Evolutionary conservation across 2,329 filamentous ascomycete species (phyloP), one percentile per base, ranked within the genome.

Genomic region (Didymosphaeria variabile): DNA sequence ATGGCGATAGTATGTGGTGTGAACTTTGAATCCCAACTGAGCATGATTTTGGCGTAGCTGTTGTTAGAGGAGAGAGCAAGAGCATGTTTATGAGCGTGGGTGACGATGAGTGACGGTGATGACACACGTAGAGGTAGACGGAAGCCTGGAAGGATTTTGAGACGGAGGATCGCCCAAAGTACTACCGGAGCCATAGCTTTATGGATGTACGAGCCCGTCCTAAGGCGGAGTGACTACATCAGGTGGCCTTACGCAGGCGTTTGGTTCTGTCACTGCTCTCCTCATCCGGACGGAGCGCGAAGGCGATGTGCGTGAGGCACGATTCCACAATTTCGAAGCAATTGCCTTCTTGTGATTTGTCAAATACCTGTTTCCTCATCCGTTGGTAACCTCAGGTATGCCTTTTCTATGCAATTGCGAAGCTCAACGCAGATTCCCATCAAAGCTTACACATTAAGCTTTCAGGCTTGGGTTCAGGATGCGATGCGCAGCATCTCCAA

Each of bases 1-100:
- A 57, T 50, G 46, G 36, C 32, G 45, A 57, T 44, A 26, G 52
- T 55, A 12, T 55, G 38, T 4, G 38, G 32, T 34, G 38, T 32
- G 26, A 44, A 21, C 12, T n/a, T 38, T 10, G 23, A 31, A 8
- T 19, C 26, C 23, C 8, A 38, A 54, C 13, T 21, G 52, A 8
- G 36, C 52, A 55, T 55, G n/a, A n/a, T 55, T 32, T 34, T 44
- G 23, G 38, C 12, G 38, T 26, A 44, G 12, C 21, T 38, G 32
- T 15, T 32, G 12, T 9, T 15, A 10, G 6, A 6, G 34, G 4
- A 8, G 38, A 21, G 17, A 7, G 13, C 26, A 26, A 38, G 7
- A 13, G 19, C 52, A 44, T 55, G 52, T 55, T 55, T 55, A 32
- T 29, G 38, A 2, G 9, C 21, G 23, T 19, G 21, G 17, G 13